Percentiles rank a stretch among this genome's conserved stretches.
Conservation (phyloP, 108 stramenopile genomes). For the Aurantiochytrium sp. region DNA sequence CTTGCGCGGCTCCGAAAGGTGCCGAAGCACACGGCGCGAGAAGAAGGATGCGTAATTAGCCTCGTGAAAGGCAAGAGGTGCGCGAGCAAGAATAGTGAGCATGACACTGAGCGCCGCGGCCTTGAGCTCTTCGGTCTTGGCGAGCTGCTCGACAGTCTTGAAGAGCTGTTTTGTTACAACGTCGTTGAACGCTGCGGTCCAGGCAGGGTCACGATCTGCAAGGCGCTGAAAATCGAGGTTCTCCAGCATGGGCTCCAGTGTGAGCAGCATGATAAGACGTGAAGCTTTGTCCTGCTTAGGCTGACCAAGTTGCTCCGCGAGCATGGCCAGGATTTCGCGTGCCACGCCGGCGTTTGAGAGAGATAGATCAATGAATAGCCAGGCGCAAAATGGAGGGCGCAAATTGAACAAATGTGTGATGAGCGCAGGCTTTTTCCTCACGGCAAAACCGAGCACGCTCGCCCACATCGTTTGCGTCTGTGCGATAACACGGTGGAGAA, state of each 20-base stretch:
- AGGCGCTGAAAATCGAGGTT: background rate
- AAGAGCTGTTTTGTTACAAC: background rate
- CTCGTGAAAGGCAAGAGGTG: background rate
- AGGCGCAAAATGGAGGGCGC: background rate
- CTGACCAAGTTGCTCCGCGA: background rate
- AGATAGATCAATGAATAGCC: background rate
- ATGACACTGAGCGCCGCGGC: background rate
- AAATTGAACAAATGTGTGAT: background rate
- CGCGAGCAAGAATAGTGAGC: background rate
- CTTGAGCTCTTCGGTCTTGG: background rate
- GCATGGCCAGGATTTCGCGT: background rate
- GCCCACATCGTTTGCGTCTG: background rate
- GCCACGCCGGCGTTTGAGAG: background rate
- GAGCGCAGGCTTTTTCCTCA: background rate
- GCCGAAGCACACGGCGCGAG: background rate
- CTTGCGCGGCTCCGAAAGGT: constrained; percentile 5
- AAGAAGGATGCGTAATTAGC: background rate
- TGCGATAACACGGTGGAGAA: background rate
- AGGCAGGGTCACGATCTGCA: background rate
- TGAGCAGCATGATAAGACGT: background rate
- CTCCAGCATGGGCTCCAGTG: background rate
- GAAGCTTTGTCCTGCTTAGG: background rate
- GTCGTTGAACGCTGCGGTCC: background rate
- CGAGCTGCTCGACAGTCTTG: background rate
- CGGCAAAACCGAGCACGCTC: background rate